A percentile compares a stretch with the other conserved stretches of the same genome.
Evolutionary conservation across 306 rosid genomes (phyloP).

Genomic region (Castanea mollissima): DNA sequence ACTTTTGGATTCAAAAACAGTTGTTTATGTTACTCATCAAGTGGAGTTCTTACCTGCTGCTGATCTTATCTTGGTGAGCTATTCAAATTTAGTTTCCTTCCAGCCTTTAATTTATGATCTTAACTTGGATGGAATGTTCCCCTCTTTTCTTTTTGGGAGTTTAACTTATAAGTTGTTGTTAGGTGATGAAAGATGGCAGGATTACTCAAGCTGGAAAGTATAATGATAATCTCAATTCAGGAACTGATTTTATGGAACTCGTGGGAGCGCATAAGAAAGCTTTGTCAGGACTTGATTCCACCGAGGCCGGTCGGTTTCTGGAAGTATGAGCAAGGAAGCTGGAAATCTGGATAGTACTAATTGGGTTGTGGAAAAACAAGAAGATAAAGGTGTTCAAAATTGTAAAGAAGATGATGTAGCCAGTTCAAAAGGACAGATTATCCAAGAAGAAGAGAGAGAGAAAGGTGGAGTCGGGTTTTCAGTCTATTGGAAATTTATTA

Average conservation of each 20-base stretch:
- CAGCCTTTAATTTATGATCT: not conserved
- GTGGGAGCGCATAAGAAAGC: constrained; percentile 77
- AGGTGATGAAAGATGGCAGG: constrained; percentile 90
- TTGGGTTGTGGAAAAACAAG: constrained; percentile 34
- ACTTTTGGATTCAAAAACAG: constrained; percentile 66
- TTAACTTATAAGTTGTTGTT: not conserved
- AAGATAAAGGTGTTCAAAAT: constrained; percentile 30
- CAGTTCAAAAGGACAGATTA: constrained; percentile 65
- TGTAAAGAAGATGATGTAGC: constrained; percentile 27
- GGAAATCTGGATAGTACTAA: constrained; percentile 12
- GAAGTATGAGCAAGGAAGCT: constrained; percentile 22
- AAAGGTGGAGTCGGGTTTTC: constrained; percentile 66
- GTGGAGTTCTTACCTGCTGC: constrained; percentile 86
- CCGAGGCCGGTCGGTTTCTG: constrained; percentile 27
- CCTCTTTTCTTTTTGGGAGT: not conserved
- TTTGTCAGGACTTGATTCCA: constrained; percentile 51
- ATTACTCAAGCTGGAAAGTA: constrained; percentile 81
- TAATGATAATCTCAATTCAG: constrained; percentile 54
- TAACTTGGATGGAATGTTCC: not conserved
- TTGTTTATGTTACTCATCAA: constrained; percentile 83
- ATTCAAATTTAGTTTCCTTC: not conserved
- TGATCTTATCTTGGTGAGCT: constrained; percentile 71
- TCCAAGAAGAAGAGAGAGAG: constrained; percentile 89
- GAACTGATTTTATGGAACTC: constrained; percentile 74
- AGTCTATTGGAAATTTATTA: constrained; percentile 70